Evolutionary conservation across 1,139 yeast species (phyloP).

Genomic region (Scheffersomyces parashehatae): DNA sequence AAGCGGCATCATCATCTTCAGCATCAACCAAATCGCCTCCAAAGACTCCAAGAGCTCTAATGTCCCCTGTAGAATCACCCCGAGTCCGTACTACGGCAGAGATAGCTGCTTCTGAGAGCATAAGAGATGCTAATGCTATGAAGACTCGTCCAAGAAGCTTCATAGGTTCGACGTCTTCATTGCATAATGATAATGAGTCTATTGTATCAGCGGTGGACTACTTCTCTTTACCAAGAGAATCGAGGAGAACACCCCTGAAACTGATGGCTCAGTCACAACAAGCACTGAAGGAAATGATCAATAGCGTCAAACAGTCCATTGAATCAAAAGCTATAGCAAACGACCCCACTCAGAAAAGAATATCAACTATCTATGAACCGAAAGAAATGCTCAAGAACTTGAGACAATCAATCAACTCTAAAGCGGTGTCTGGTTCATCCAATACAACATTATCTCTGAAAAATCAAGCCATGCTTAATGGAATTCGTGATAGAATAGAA

Average conservation of each 20-base stretch:
- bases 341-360: conserved; percentile 9
- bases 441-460: conserved; percentile 6
- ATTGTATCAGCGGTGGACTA: not conserved
- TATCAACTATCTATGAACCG: conserved; percentile 11
- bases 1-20: too few relatives aligned
- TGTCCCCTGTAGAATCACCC: not conserved
- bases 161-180: too few relatives aligned
- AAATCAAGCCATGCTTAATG: conserved; percentile 17
- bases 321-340: conserved; percentile 12
- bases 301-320: conserved; percentile 12
- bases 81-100: not conserved
- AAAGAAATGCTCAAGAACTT: conserved; percentile 20
- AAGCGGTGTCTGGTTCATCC: conserved; percentile 7
- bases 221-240: not conserved
- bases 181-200: too few relatives aligned
- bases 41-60: not conserved
- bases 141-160: too few relatives aligned
- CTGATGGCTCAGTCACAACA: conserved; percentile 2
- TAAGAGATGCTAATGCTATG: not conserved
- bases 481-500: conserved; percentile 22
- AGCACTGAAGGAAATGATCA: conserved; percentile 14
- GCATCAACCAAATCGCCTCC: not conserved
- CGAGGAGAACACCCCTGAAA: not conserved
- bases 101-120: not conserved
- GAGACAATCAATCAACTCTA: conserved; percentile 16